Percentiles rank a stretch among this genome's conserved stretches.
Conservation (phyloP, 163 green algal genomes). For the Scenedesmus sp. region DNA sequence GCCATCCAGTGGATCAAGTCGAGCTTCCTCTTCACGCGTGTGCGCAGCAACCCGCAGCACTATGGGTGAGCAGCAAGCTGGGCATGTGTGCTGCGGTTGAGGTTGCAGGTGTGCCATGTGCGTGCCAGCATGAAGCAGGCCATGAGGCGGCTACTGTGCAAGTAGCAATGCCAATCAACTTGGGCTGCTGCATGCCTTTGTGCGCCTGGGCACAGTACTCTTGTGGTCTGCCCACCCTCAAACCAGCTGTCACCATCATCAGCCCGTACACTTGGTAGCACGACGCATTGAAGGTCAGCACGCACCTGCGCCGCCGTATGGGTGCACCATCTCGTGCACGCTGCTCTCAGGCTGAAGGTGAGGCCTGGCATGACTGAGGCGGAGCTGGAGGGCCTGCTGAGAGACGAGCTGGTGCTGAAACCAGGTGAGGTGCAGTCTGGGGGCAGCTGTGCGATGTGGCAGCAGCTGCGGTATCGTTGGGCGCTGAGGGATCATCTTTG, state of each 20-base stretch:
- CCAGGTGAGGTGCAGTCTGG: slow-evolving; percentile 17
- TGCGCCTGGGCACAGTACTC: neutral
- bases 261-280: neutral
- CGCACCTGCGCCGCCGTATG: neutral
- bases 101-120: neutral
- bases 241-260: no score
- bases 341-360: slow-evolving; percentile 27
- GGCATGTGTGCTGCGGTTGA: neutral
- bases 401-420: slow-evolving; percentile 67
- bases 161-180: neutral
- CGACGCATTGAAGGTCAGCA: neutral
- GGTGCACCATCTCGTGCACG: neutral
- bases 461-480: no score
- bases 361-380: slow-evolving; percentile 12
- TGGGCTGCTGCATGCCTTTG: neutral
- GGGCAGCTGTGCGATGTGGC: no score
- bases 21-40: slow-evolving; percentile 92
- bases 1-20: slow-evolving; percentile 90
- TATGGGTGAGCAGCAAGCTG: slow-evolving; percentile 48
- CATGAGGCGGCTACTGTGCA: neutral
- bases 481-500: no score
- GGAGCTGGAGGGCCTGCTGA: slow-evolving; percentile 64
- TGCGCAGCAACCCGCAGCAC: slow-evolving; percentile 58
- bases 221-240: no score
- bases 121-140: neutral